Conservation (phyloP, 108 stramenopile species). For the Cyclostephanos invisitatus region DNA sequence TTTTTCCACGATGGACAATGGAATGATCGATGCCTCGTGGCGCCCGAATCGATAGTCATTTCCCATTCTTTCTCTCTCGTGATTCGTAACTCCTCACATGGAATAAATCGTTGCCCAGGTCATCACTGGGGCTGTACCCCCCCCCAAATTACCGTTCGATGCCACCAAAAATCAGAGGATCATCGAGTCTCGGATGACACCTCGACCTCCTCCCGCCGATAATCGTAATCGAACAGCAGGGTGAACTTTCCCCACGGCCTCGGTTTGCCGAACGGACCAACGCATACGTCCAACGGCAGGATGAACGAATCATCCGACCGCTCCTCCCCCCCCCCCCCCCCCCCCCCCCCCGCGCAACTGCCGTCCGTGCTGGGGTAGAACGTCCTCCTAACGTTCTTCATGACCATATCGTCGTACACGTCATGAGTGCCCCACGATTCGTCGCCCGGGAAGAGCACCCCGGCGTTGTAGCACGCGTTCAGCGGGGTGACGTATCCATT, state of each 20-base stretch:
- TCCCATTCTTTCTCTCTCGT: no score
- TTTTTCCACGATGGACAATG: no score
- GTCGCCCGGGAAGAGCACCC: constrained; percentile 46
- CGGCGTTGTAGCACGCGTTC: constrained; percentile 48
- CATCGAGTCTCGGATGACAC: background rate
- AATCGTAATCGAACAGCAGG: constrained; percentile 11
- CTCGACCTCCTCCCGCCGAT: background rate
- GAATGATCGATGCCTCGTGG: no score
- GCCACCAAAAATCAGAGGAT: background rate
- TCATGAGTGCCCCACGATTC: constrained; percentile 47
- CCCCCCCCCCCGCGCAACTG: constrained; percentile 20
- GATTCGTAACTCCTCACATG: no score
- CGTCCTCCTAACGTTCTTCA: constrained; percentile 28
- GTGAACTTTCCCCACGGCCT: constrained; percentile 56
- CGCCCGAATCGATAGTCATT: no score
- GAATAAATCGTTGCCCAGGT: no score
- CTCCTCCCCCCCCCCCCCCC: background rate
- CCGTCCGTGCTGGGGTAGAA: constrained; percentile 44
- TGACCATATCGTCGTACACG: constrained; percentile 34
- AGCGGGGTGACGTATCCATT: constrained; percentile 45
- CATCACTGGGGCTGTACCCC: no score
- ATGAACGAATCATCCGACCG: constrained; percentile 48
- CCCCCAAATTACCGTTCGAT: no score
- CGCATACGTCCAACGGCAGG: constrained; percentile 44
- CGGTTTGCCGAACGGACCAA: constrained; percentile 52